phyloP scores from a whole-genome alignment of 768 basidiomycete genomes.

The Termitomyces sp. region DNA sequence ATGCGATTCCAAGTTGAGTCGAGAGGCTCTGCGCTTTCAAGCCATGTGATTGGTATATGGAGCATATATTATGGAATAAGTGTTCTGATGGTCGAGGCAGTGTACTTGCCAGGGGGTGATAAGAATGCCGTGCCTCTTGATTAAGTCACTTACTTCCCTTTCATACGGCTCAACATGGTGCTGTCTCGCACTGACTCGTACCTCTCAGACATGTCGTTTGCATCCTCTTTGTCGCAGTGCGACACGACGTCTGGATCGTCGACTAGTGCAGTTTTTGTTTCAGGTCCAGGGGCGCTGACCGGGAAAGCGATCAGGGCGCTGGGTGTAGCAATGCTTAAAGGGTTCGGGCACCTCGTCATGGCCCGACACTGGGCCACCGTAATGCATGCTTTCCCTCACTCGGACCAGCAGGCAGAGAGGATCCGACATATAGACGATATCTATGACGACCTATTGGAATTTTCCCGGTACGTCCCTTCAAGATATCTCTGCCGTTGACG shows the following conservation, averaged over 20 bases:
- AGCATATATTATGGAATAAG: background rate
- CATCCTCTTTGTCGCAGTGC: conserved; percentile 2
- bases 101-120: background rate
- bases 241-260: conserved; percentile 15
- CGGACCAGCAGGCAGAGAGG: conserved; percentile 13
- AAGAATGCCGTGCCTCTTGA: too few species aligned
- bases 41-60: background rate
- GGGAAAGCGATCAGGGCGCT: conserved; percentile 49
- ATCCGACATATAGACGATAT: conserved; percentile 14
- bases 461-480: conserved; percentile 14
- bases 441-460: conserved; percentile 18
- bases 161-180: background rate
- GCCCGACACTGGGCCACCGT: conserved; percentile 16
- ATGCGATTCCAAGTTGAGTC: background rate
- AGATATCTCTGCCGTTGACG: background rate
- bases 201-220: conserved; percentile 2
- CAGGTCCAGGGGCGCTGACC: conserved; percentile 30
- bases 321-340: conserved; percentile 43
- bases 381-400: conserved; percentile 16
- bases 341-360: conserved; percentile 33
- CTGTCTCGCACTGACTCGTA: background rate
- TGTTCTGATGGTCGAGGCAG: background rate
- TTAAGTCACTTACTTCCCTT: background rate
- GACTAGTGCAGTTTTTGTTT: conserved; percentile 16
- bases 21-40: background rate